phyloP scores from a whole-genome alignment of 1,284 basidiomycete species.

The Rhodotorula sp. region DNA sequence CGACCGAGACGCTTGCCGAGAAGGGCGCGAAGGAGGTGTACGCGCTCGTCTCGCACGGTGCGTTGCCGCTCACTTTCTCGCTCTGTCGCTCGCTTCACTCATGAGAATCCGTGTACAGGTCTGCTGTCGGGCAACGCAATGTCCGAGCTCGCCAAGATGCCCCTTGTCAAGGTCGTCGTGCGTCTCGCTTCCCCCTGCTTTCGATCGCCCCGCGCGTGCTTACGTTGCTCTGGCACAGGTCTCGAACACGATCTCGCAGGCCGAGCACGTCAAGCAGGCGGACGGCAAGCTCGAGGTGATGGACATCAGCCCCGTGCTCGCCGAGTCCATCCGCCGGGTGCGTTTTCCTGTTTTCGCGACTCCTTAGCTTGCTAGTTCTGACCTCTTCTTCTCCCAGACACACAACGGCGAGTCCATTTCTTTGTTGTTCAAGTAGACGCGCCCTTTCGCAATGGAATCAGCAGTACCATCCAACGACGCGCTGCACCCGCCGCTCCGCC shows the following conservation, averaged over 20 bases:
- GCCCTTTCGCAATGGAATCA: not conserved
- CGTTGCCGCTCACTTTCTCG: constrained; percentile 37
- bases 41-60: constrained; percentile 89
- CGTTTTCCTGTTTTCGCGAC: not conserved
- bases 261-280: constrained; percentile 54
- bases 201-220: not conserved
- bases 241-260: constrained; percentile 76
- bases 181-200: constrained; percentile 48
- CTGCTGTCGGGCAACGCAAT: constrained; percentile 83
- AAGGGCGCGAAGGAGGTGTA: constrained; percentile 86
- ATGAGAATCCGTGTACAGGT: constrained; percentile 56
- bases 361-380: not conserved
- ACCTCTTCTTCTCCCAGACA: constrained; percentile 54
- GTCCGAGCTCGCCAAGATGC: constrained; percentile 71
- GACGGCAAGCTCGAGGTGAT: constrained; percentile 60
- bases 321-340: constrained; percentile 85
- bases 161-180: constrained; percentile 84
- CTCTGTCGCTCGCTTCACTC: not conserved
- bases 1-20: constrained; percentile 79
- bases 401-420: constrained; percentile 81
- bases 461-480: not conserved
- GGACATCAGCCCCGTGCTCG: constrained; percentile 86
- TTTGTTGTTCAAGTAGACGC: constrained; percentile 38
- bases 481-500: not conserved
- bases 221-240: constrained; percentile 53